Evolutionary conservation across 2,329 filamentous ascomycete genomes (phyloP).

Genomic region (Trichoderma koningii): DNA sequence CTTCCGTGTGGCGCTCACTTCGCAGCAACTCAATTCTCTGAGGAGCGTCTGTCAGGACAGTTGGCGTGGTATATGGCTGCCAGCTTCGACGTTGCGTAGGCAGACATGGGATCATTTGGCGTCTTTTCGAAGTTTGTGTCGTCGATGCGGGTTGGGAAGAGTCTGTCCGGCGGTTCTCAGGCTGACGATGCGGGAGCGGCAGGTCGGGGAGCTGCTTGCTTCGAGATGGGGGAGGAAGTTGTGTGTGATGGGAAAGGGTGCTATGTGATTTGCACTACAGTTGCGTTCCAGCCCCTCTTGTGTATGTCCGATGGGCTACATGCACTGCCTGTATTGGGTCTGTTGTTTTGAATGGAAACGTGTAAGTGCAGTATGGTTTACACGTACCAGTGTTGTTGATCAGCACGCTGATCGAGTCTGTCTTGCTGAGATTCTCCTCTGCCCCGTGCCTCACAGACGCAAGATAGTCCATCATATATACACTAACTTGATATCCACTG

Average conservation of each 20-base stretch:
- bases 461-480: neutral
- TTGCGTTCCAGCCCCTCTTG: neutral
- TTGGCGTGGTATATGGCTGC: conserved; percentile 4
- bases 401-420: neutral
- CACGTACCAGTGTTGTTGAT: conserved; percentile 3
- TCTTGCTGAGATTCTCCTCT: neutral
- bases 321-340: neutral
- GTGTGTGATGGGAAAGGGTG: neutral
- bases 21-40: neutral
- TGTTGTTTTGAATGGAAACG: neutral
- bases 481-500: neutral
- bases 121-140: conserved; percentile 2
- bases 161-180: neutral
- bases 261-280: neutral
- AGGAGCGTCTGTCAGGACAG: conserved; percentile 1
- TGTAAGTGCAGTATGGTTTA: neutral
- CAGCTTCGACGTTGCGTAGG: conserved; percentile 10
- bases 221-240: neutral
- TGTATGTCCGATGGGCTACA: neutral
- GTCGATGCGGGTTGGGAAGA: neutral
- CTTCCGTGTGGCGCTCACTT: neutral
- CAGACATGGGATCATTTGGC: conserved; percentile 3
- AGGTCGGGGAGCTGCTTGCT: neutral
- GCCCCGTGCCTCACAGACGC: neutral
- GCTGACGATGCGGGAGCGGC: neutral